phyloP scores from a whole-genome alignment of 2,329 filamentous ascomycete genomes.

The Aspergillus sp. region DNA sequence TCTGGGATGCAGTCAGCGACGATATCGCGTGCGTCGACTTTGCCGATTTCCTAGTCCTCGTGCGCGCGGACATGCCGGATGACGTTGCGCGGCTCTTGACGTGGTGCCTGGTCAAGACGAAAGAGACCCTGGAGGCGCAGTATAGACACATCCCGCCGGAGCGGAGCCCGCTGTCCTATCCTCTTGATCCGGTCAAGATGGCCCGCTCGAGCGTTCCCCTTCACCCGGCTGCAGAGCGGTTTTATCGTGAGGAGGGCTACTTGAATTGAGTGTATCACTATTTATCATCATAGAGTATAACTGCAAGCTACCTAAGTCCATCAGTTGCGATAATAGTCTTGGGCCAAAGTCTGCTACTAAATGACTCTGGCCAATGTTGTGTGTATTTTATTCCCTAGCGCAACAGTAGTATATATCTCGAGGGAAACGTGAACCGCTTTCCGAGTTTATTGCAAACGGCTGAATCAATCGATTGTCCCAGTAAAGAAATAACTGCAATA shows the following conservation, averaged over 20 bases:
- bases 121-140: background rate
- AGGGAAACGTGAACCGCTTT: too few species aligned
- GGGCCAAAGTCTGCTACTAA: too few species aligned
- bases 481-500: too few species aligned
- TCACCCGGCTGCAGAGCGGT: background rate
- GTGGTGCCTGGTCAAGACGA: background rate
- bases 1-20: background rate
- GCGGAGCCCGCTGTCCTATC: background rate
- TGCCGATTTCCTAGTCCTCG: background rate
- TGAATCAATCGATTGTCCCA: too few species aligned
- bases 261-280: too few species aligned
- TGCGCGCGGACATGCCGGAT: slow-evolving; percentile 2
- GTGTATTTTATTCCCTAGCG: too few species aligned
- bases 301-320: too few species aligned
- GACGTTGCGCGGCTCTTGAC: slow-evolving; percentile 1
- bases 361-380: too few species aligned
- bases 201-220: background rate
- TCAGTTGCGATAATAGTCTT: too few species aligned
- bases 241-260: background rate
- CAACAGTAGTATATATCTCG: too few species aligned
- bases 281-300: too few species aligned
- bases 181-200: background rate
- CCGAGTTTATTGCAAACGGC: too few species aligned
- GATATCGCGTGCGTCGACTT: background rate
- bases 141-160: slow-evolving; percentile 3